Conservation (phyloP, 495 filamentous ascomycete species). For the Choiromyces venosus region DNA sequence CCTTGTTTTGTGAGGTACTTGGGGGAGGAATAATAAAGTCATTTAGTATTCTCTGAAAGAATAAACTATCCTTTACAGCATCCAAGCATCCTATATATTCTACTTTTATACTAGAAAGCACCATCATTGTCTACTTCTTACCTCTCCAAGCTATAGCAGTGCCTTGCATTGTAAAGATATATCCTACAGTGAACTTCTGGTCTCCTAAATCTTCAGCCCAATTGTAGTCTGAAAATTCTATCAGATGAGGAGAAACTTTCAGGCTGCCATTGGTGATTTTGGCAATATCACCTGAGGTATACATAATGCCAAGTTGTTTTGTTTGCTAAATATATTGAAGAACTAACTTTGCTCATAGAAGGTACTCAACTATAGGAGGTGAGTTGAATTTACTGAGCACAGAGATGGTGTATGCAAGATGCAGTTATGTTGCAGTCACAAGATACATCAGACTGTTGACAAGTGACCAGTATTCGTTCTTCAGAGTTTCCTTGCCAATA, state of each 20-base stretch:
- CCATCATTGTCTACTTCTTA: neutral
- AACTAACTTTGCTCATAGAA: neutral
- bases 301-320: neutral
- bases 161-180: neutral
- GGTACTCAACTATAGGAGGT: neutral
- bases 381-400: slow-evolving; percentile 7
- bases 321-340: slow-evolving; percentile 9
- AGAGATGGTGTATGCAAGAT: slow-evolving; percentile 1
- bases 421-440: neutral
- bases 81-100: neutral
- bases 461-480: neutral
- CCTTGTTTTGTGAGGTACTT: too few relatives aligned
- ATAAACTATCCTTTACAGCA: neutral
- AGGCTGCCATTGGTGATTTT: too few relatives aligned
- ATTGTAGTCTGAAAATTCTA: slow-evolving; percentile 15
- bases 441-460: slow-evolving; percentile 2
- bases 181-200: slow-evolving; percentile 9
- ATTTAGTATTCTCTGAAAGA: neutral
- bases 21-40: neutral
- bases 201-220: slow-evolving; percentile 8
- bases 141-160: neutral
- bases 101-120: too few relatives aligned
- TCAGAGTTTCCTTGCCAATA: neutral
- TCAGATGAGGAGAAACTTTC: neutral
- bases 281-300: neutral